Evolutionary conservation across 306 rosid species (phyloP), one percentile per base, ranked within the genome.

Genomic region (Trichosanthes cucumerina): DNA sequence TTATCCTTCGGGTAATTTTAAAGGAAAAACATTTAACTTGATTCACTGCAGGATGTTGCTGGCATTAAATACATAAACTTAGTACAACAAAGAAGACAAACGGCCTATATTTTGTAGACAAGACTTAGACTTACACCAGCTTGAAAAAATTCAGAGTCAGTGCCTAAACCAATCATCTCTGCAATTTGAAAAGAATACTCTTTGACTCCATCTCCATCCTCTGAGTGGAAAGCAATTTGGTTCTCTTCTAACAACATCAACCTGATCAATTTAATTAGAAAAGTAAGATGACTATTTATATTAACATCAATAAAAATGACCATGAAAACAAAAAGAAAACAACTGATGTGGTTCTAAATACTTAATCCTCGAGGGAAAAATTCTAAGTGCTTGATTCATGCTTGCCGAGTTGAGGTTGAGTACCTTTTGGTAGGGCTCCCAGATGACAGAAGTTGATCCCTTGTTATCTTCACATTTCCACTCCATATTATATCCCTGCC

Each of bases 351-450:
- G 62, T 74, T 33, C 46, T 74, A 74, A 50, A 73, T 33, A 19
- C 43, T 49, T 4, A 16, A 73, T 3, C 14, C 77, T 49, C 7
- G 19, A 79, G 34, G 80, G 75, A 36, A 14, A 4, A 89, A 78
- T 44, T 49, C 16, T 36, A 39, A 76, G 46, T 54, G 68, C 16
- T 34, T 75, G n/a, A 83, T 49, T 24, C 43, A 41, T 31, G 66
- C 62, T 73, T 66, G 19, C 59, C 39, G 41, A 66, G 62, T 65
- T 69, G 24, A 38, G 72, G 50, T 73, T 52, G 76, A 77, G 79
- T 80, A 96, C 99, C 99, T 96, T 85, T 96, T 96, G 82, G 99
- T 96, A 93, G 93, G 90, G 88, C 96, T 96, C 80, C 99, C 99
- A 50, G 99, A 96, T 0, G 99, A 91, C 86, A 96, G 98, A 86